phyloP scores from a whole-genome alignment of 208 protist genomes.

The Leishmania martiniquensis region DNA sequence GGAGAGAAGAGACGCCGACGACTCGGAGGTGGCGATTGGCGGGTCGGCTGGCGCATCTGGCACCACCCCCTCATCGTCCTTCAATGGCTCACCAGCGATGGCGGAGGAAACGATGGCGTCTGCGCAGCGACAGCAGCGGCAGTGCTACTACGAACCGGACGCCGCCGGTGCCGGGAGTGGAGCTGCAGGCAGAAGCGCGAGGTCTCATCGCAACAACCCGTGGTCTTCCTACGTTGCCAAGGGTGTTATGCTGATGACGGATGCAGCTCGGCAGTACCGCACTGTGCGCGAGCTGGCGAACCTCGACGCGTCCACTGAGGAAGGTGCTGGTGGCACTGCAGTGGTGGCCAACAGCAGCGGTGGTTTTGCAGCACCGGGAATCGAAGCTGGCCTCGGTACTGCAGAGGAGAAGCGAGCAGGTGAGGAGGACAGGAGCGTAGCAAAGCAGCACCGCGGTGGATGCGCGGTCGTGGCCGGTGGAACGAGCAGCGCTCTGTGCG shows the following conservation, averaged over 20 bases:
- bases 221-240: slow-evolving; percentile 37
- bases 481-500: slow-evolving; percentile 44
- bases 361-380: neutral
- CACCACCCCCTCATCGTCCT: neutral
- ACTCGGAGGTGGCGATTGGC: neutral
- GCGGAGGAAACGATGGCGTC: slow-evolving; percentile 17
- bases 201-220: neutral
- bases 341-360: neutral
- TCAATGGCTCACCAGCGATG: slow-evolving; percentile 9
- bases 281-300: slow-evolving; percentile 60
- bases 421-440: neutral
- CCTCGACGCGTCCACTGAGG: slow-evolving; percentile 54
- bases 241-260: slow-evolving; percentile 53
- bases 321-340: neutral
- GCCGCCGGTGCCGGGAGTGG: neutral
- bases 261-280: slow-evolving; percentile 66
- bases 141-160: slow-evolving; percentile 3
- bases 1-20: neutral
- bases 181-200: neutral
- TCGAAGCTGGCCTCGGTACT: neutral
- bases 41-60: neutral
- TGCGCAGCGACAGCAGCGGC: neutral
- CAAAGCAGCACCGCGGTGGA: neutral
- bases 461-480: slow-evolving; percentile 38
- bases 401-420: neutral